phyloP scores from a whole-genome alignment of 305 asterid species.

The Fraxinus sp. region DNA sequence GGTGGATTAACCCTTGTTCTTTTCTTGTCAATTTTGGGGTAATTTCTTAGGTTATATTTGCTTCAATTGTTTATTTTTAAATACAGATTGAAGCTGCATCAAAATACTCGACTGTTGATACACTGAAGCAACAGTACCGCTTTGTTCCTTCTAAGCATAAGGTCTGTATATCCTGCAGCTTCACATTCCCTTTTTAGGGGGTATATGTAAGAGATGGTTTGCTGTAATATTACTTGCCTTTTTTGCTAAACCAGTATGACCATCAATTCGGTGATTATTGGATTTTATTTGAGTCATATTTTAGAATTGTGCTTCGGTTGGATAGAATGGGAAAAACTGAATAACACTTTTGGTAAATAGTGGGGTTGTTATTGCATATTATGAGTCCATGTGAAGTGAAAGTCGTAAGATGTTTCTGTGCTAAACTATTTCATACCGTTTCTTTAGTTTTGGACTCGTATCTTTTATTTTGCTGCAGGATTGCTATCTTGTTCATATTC shows the following conservation, averaged over 20 bases:
- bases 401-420: not conserved
- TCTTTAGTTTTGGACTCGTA: not conserved
- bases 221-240: not conserved
- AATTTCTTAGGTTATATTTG: not conserved
- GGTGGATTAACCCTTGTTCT: slow-evolving; percentile 37
- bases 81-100: slow-evolving; percentile 77
- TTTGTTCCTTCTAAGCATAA: slow-evolving; percentile 82
- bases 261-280: not conserved
- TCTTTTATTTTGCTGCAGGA: slow-evolving; percentile 43
- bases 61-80: slow-evolving; percentile 18
- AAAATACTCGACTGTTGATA: slow-evolving; percentile 92
- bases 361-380: not conserved
- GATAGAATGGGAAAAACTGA: not conserved
- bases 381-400: not conserved
- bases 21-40: not conserved
- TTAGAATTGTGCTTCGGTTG: not conserved
- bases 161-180: slow-evolving; percentile 40
- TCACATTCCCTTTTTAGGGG: not conserved
- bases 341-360: not conserved
- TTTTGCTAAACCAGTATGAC: not conserved
- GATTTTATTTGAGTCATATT: not conserved
- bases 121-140: slow-evolving; percentile 76
- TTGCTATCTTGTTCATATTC: slow-evolving; percentile 83
- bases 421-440: not conserved
- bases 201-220: not conserved